Conservation (phyloP, 2,329 filamentous ascomycete species). For the Scedosporium boydii region DNA sequence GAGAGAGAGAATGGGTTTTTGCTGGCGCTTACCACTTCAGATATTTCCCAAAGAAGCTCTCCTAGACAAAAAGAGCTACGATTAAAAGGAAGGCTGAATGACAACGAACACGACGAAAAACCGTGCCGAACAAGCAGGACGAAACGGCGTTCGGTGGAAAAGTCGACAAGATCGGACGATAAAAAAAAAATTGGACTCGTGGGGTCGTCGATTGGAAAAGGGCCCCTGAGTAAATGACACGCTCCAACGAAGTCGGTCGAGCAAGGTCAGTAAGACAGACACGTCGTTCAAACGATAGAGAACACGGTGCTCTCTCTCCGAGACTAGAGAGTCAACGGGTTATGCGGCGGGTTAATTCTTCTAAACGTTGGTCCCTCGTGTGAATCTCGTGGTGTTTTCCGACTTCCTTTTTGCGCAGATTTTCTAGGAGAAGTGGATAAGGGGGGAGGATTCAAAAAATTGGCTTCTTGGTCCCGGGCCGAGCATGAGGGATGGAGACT, state of each 20-base stretch:
- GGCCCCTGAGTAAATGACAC: neutral
- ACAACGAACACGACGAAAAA: conserved; percentile 11
- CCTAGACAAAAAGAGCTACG: too few relatives aligned
- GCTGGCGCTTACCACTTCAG: too few relatives aligned
- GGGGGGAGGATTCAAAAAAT: neutral
- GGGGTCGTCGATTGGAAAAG: neutral
- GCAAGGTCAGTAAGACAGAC: neutral
- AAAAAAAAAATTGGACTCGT: conserved; percentile 1
- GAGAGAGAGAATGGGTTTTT: too few relatives aligned
- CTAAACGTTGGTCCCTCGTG: neutral
- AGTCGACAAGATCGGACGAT: neutral
- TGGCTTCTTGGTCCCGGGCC: neutral
- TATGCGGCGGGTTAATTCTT: neutral
- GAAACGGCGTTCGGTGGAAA: conserved; percentile 7
- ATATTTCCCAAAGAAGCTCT: too few relatives aligned
- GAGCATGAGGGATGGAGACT: neutral
- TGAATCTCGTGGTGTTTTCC: neutral
- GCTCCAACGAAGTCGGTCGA: neutral
- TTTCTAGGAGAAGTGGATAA: conserved; percentile 1
- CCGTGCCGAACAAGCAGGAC: conserved; percentile 10
- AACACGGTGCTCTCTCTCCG: neutral
- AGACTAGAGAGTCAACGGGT: neutral
- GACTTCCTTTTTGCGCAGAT: neutral
- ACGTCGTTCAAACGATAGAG: neutral
- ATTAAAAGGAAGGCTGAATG: neutral